These are phyloP conservation scores for Sonneratia caseolaris DNA, from an alignment of 345 rosid genomes.

Conservation along the genomic window DNA sequence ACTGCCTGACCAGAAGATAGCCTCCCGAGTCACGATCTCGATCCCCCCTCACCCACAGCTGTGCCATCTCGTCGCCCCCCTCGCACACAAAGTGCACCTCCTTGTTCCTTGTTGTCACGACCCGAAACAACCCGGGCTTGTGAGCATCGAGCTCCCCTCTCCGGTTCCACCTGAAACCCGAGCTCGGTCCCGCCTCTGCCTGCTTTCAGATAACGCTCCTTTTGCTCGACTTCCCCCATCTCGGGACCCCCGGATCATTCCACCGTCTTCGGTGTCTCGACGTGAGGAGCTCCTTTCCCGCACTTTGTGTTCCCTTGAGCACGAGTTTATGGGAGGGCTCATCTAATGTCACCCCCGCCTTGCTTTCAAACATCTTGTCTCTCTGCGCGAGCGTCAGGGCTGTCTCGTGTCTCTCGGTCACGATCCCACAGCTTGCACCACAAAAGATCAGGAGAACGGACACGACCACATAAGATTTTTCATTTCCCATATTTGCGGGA, in stretches of 20 bases:
- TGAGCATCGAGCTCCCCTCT: conserved; percentile 28
- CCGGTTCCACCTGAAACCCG: conserved; percentile 40
- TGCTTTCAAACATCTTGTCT: conserved; percentile 4
- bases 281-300: conserved; percentile 50
- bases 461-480: too few species aligned
- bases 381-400: conserved; percentile 32
- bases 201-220: conserved; percentile 47
- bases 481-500: too few species aligned
- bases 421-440: conserved; percentile 28
- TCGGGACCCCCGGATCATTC: conserved; percentile 24
- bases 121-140: conserved; percentile 38
- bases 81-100: conserved; percentile 55
- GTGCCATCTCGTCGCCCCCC: conserved; percentile 48
- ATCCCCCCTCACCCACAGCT: conserved; percentile 60
- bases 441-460: conserved; percentile 36
- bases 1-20: conserved; percentile 19
- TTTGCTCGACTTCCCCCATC: conserved; percentile 49
- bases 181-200: conserved; percentile 43
- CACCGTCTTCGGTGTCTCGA: conserved; percentile 33
- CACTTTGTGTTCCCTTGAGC: conserved; percentile 37
- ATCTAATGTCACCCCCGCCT: conserved; percentile 23
- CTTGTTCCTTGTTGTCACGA: conserved; percentile 47
- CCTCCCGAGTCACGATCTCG: conserved; percentile 38
- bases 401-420: conserved; percentile 40
- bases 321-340: conserved; percentile 47